phyloP scores from a whole-genome alignment of 2,329 filamentous ascomycete genomes.

The Ascochyta clinopodiicola region DNA sequence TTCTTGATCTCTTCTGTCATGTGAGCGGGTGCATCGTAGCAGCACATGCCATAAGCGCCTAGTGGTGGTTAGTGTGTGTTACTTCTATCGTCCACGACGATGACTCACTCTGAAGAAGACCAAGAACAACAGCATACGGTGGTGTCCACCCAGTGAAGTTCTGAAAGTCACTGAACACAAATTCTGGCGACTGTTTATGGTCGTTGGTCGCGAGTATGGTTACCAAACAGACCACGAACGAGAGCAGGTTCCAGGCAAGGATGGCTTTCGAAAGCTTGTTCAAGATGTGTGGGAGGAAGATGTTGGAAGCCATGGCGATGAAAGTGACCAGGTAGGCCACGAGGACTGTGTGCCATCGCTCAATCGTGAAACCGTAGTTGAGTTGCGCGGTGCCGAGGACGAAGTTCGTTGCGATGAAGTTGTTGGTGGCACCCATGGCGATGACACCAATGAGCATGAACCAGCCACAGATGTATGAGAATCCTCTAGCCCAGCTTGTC shows the following conservation, averaged over 20 bases:
- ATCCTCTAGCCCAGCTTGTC: slow-evolving; percentile 43
- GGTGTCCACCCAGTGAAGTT: slow-evolving; percentile 61
- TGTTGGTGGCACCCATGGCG: slow-evolving; percentile 62
- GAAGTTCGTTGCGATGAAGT: slow-evolving; percentile 63
- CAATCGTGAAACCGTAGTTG: slow-evolving; percentile 58
- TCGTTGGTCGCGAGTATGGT: slow-evolving; percentile 62
- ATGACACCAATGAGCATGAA: slow-evolving; percentile 50
- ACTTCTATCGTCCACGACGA: not conserved
- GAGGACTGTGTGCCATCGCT: slow-evolving; percentile 64
- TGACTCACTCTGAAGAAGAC: slow-evolving; percentile 56
- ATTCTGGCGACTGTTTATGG: slow-evolving; percentile 60
- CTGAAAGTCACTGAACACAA: slow-evolving; percentile 63
- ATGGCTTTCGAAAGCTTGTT: slow-evolving; percentile 59
- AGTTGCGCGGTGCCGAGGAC: slow-evolving; percentile 62
- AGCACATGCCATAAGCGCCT: slow-evolving; percentile 61
- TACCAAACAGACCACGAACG: slow-evolving; percentile 60
- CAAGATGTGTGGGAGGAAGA: slow-evolving; percentile 58
- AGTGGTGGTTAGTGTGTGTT: not conserved
- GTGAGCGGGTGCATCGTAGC: slow-evolving; percentile 57
- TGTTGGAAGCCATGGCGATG: slow-evolving; percentile 56
- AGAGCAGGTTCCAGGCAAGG: slow-evolving; percentile 61
- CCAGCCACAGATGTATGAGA: slow-evolving; percentile 51
- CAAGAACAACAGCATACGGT: slow-evolving; percentile 60
- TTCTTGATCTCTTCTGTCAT: slow-evolving; percentile 64
- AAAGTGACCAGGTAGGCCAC: slow-evolving; percentile 59